These are phyloP conservation scores for Colletotrichum simmondsii DNA, from an alignment of 2,329 filamentous ascomycete species.

Conservation along the genomic window DNA sequence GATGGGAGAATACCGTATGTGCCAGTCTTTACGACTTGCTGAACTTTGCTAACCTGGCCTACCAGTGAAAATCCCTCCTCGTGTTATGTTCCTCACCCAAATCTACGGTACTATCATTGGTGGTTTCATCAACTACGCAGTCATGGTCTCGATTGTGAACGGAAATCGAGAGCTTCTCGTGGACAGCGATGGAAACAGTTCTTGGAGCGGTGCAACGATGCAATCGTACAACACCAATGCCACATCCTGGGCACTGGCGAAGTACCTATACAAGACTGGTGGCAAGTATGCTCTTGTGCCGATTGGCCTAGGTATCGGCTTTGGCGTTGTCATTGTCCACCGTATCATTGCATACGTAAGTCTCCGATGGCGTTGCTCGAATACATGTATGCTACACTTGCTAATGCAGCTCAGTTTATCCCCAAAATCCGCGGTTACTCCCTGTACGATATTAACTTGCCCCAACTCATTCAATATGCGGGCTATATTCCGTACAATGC, in stretches of 20 bases:
- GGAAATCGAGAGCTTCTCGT: constrained; percentile 59
- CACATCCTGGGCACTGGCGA: constrained; percentile 61
- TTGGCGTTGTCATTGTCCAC: constrained; percentile 55
- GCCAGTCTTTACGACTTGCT: fast-evolving
- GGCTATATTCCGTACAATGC: constrained; percentile 66
- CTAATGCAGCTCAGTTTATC: constrained; percentile 48
- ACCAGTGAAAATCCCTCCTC: constrained; percentile 65
- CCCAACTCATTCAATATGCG: constrained; percentile 65
- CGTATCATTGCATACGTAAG: constrained; percentile 53
- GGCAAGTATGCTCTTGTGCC: constrained; percentile 59
- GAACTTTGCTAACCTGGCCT: constrained; percentile 34
- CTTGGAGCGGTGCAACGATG: constrained; percentile 64
- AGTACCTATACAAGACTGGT: constrained; percentile 61
- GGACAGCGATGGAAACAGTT: constrained; percentile 56
- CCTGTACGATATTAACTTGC: constrained; percentile 58
- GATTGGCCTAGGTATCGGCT: constrained; percentile 60
- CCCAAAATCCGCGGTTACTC: constrained; percentile 57
- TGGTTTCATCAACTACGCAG: constrained; percentile 63
- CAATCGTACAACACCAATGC: constrained; percentile 62
- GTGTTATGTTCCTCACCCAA: constrained; percentile 66
- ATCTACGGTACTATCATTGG: constrained; percentile 66
- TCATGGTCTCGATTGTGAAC: constrained; percentile 65
- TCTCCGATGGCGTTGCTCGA: neutral
- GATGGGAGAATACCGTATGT: constrained; percentile 67
- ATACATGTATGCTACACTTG: too few species aligned